Evolutionary conservation across 805 yeast species (phyloP), one percentile per base, ranked within the genome.

Genomic region (Lachancea sp.): DNA sequence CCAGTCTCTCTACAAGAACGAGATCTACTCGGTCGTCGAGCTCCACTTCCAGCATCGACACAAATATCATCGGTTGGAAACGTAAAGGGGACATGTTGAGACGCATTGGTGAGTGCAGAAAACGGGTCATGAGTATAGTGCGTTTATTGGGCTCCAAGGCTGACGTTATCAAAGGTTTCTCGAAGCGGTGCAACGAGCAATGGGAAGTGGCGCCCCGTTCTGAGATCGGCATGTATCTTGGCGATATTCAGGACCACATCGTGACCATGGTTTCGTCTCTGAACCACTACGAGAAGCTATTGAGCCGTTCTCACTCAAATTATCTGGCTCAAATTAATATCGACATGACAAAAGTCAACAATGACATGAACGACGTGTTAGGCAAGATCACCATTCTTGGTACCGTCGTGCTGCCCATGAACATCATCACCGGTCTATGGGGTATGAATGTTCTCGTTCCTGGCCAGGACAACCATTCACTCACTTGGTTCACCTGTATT

Each of bases 371-470:
- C 63, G 98, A 93, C 62, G 95, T 90, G 1, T 74, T 91, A 58
- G 95, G 97, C 10, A 88, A 90, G 62, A 87, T 91, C 45, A 87
- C 98, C 2, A 82, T 90, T 35, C 67, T 91, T 50, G 99, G 98
- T 75, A 88, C 98, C 0, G 87, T 93, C 45, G 96, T 93, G 17
- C 70, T 93, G 47, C 99, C 99, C 3, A 78, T 93, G 77, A 93
- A 93, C 60, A 87, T 93, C 45, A 83, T 93, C 18, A 93, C 99
- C 0, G 99, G 99, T 17, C 68, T 93, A 38, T 93, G 98, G 98
- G 99, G 99, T 46, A 93, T 93, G 99, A 93, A 93, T 68, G 95
- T 93, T 53, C 57, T 87, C 10, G 99, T 93, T 30, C 99, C 99
- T 0, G 99, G 99, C 0, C 98, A 91, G 62, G 76, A 72, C 22